Evolutionary conservation across 345 rosid genomes (phyloP).

Genomic region (Firmiana major): DNA sequence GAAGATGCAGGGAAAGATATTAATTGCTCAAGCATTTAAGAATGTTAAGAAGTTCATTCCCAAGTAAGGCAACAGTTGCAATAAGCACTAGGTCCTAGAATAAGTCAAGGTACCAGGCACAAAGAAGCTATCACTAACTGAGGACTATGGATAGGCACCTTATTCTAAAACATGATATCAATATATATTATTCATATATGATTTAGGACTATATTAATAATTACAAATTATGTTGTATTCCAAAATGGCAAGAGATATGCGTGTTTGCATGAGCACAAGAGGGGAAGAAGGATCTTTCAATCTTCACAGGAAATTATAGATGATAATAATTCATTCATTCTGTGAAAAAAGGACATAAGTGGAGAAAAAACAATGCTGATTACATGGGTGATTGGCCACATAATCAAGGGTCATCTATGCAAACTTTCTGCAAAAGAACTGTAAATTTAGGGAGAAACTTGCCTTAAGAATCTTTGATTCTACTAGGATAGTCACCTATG

Average conservation of each 20-base stretch:
- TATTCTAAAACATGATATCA: not conserved
- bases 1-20: not conserved
- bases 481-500: not conserved
- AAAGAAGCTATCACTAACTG: not conserved
- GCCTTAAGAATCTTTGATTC: not conserved
- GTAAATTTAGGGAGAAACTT: not conserved
- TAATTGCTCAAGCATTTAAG: not conserved
- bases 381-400: not conserved
- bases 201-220: not conserved
- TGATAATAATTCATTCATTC: not conserved
- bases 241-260: not conserved
- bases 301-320: not conserved
- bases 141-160: not conserved
- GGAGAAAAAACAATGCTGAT: not conserved
- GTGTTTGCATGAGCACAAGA: not conserved
- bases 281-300: not conserved
- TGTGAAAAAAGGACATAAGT: not conserved
- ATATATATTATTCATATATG: not conserved
- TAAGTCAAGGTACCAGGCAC: not conserved
- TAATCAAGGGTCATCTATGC: not conserved
- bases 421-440: not conserved
- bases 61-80: not conserved
- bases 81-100: not conserved
- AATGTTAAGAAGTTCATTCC: not conserved
- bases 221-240: not conserved